Conservation (phyloP, 1,284 basidiomycete genomes). For the Paramarasmius palmivorus region DNA sequence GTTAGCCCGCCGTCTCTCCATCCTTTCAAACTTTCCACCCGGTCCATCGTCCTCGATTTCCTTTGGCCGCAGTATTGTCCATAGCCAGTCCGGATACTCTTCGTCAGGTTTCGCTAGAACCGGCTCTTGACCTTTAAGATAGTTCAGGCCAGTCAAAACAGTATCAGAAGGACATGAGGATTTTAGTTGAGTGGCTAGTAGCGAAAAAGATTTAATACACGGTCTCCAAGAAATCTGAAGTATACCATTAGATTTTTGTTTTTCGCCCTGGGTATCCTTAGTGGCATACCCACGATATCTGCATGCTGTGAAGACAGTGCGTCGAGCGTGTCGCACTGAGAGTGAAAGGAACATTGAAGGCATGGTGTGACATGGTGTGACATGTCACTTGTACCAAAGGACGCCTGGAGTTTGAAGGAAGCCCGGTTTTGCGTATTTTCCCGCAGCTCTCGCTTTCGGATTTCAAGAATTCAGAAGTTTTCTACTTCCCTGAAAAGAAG, state of each 20-base stretch:
- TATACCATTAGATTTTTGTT: not conserved
- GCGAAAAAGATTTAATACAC: too few relatives aligned
- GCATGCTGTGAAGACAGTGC: not conserved
- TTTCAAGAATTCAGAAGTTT: too few relatives aligned
- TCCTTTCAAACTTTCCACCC: constrained; percentile 68
- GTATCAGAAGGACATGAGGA: constrained; percentile 75
- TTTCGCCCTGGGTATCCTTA: not conserved
- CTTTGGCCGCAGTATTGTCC: constrained; percentile 70
- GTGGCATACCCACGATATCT: constrained; percentile 1
- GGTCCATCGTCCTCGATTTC: constrained; percentile 66
- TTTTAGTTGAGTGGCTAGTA: constrained; percentile 8
- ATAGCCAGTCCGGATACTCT: constrained; percentile 89
- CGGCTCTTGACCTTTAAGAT: constrained; percentile 81
- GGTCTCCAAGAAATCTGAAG: not conserved
- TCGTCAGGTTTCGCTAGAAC: constrained; percentile 82
- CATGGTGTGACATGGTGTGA: too few relatives aligned
- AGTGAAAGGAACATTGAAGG: too few relatives aligned
- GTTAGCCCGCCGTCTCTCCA: constrained; percentile 58
- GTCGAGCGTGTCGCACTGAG: not conserved
- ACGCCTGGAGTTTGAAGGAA: too few relatives aligned
- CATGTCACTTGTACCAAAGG: too few relatives aligned
- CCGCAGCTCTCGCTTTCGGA: too few relatives aligned
- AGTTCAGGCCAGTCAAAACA: constrained; percentile 74
- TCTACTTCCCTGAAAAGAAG: too few relatives aligned
- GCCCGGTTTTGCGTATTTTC: too few relatives aligned